Evolutionary conservation across 2,329 filamentous ascomycete genomes (phyloP), one percentile per base, ranked within the genome.

Genomic region (Talaromyces sp.): DNA sequence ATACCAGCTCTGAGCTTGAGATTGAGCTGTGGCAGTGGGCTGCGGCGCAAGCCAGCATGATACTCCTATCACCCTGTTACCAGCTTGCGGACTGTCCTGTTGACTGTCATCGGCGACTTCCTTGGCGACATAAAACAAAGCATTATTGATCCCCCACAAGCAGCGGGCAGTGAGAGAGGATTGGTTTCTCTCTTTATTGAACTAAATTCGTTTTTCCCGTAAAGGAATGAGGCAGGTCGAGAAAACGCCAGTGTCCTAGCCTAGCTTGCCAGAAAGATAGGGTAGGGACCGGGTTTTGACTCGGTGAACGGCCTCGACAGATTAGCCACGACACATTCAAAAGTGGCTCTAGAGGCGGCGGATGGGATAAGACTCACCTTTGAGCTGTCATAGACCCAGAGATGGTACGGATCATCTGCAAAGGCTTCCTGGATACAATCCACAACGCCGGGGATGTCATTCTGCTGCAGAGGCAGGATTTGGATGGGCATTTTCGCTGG

Each of bases 11-110:
- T 82, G 21, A 48, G 44, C 44, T 6, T 2, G 9, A 3, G 44
- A 16, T 14, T 48, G 76, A 16, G 81, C 79, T 54, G 80, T 70
- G 4, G 73, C 76, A 0, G 78, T 72, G 0, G 77, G 76, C 14
- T 79, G 80, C 0, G 88, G 88, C 0, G 82, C 82, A 60, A 90
- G 78, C 89, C 89, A 92, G 83, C 89, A 90, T 63, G 87, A 85
- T 25, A 90, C 86, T 9, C 89, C 89, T 31, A 91, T 81, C 39
- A 91, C 82, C 63, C 83, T 82, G 14, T 25, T 21, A 8, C 21
- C 18, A 16, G 5, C 35, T 21, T 16, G 40, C 4, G 25, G 44
- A 3, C 2, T 5, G 44, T 50, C 35, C 40, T 52, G 50, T 37
- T 55, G 50, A n/a, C 23, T 2, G 18, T 7, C 5, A 21, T 56